phyloP scores from a whole-genome alignment of 169 alveolate species.

The Cryptosporidium ryanae region DNA sequence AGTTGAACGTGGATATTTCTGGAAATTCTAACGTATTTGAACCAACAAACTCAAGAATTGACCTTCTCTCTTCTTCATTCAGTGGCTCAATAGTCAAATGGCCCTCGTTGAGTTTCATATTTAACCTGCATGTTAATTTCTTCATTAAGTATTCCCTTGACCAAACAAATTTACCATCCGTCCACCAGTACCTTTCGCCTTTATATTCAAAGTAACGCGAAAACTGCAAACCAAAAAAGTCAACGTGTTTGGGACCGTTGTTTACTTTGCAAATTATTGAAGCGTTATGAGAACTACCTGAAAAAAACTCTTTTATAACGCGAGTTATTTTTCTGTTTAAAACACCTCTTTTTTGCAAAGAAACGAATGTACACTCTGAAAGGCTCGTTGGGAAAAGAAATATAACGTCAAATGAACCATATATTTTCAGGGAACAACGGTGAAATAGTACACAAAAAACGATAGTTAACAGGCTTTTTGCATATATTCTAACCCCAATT shows the following conservation, averaged over 20 bases:
- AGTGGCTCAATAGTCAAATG: background rate
- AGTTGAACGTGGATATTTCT: background rate
- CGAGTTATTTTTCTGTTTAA: background rate
- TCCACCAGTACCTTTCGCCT: slow-evolving; percentile 58
- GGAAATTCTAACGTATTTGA: slow-evolving; percentile 5
- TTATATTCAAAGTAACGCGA: slow-evolving; percentile 17
- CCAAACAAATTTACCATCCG: slow-evolving; percentile 36
- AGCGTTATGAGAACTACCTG: background rate
- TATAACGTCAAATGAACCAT: slow-evolving; percentile 20
- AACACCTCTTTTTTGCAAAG: background rate
- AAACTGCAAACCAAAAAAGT: slow-evolving; percentile 6
- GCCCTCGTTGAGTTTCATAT: background rate
- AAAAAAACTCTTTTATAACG: background rate
- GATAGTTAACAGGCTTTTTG: slow-evolving; percentile 33
- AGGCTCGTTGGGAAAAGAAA: slow-evolving; percentile 35
- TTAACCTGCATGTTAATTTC: background rate
- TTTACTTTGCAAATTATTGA: background rate
- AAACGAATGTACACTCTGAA: slow-evolving; percentile 41
- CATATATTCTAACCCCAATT: slow-evolving; percentile 20
- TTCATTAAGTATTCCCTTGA: slow-evolving; percentile 36
- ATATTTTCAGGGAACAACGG: background rate
- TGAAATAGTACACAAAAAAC: slow-evolving; percentile 33
- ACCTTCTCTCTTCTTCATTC: slow-evolving; percentile 5
- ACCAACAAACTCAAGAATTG: slow-evolving; percentile 52
- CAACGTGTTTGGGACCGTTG: background rate